Evolutionary conservation across 2,329 filamentous ascomycete species (phyloP), one percentile per base, ranked within the genome.

Genomic region (Xylariaceae sp.): DNA sequence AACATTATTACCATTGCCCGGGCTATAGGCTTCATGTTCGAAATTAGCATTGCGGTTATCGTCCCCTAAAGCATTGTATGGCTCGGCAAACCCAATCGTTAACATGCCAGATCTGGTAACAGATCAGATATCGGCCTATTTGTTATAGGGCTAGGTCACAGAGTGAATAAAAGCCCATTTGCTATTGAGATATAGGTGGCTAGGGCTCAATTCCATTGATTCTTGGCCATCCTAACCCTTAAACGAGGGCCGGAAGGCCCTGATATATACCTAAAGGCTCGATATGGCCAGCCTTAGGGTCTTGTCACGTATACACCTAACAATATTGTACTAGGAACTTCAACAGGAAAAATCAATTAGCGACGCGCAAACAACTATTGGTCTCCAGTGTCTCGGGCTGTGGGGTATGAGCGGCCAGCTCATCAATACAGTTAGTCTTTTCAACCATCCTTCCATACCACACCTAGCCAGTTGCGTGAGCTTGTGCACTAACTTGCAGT

Each of bases 1-100:
- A 67, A 75, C 8, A 63, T 73, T 3, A 76, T 83, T 24, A 81
- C 77, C 2, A 61, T 73, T 27, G 75, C 77, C 51, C 70, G 78
- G 30, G 75, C 76, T 6, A 69, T 72, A n/a, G 76, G 79, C 3
- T 78, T 79, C 5, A 42, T 75, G 6, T 74, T 81, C n/a, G 81
- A 83, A 59, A 71, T 84, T 10, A 77, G 73, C 13, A 79, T 78
- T 9, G 83, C 81, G 2, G 74, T 80, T 60, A 67, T 79, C 7
- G 80, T 79, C 0, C 81, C 81, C 0, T 64, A 72, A n/a, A 70
- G 79, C 4, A 79, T 83, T 65, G 68, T 69, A 9, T 69, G 69
- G 43, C 59, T 74, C 37, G 67, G 65, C 2, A 72, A 70, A 53
- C 62, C 65, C 1, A 50, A 58, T 15, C 64, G 53, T 36, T 63